Base-by-base conservation (phyloP, 2,329 filamentous ascomycete species). In the Phyllosticta paracitricarpa region DNA sequence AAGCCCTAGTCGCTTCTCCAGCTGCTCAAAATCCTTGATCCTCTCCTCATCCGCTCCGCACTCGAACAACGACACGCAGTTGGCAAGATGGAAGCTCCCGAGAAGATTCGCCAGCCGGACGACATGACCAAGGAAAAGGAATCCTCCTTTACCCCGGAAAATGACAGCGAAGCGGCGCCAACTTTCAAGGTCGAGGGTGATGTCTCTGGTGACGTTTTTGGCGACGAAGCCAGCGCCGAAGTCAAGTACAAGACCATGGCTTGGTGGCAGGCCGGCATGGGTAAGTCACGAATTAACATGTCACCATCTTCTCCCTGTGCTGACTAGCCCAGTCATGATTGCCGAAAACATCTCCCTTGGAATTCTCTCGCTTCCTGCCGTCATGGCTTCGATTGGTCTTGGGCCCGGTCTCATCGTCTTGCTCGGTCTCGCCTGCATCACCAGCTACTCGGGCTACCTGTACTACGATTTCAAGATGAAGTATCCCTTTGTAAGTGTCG, bases 381-480 rank as follows among this genome's bases (percentile, higher is more conserved):
- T 76, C 28, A 78, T 79, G 58, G 76, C 76, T 2, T 76, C 71
- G 7, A 68, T 79, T 4, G 77, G 77, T 40, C 78, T 79, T 75
- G 72, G 79, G 7, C 72, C 73, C 4, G 77, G 78, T 61, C 72
- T 78, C 48, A 73, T 79, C 64, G 68, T 75, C 63, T 72, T 69
- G 26, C 67, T 79, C 9, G 76, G 77, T 5, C 73, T 86, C 17
- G 82, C 84, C 35, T 62, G 82, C n/a, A 66, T 87, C 8, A 78
- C 84, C 10, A 84, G 82, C 26, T 86, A 85, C 70, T 85, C 83
- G 4, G 82, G 82, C 58, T 84, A 82, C 66, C 79, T 86, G 14
- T 79, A 87, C 57, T 84, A 82, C 40, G 81, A 84, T 68, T 83
- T 86, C 73, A 83, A 83, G 67, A 72, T 81, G 67, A 73, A 71